Conservation (phyloP, 2,329 filamentous ascomycete genomes). For the Aureobasidium namibiae region DNA sequence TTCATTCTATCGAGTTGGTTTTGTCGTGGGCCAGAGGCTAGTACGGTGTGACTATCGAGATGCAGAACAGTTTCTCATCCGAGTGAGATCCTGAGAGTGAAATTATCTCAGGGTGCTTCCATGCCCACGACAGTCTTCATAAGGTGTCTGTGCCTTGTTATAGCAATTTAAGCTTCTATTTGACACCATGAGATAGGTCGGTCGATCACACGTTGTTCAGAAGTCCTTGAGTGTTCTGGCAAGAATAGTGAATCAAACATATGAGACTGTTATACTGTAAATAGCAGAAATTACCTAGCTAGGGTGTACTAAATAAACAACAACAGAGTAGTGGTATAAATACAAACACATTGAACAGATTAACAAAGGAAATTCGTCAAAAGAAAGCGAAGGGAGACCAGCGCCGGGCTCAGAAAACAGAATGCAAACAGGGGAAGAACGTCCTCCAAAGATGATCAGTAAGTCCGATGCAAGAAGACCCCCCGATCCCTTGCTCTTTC, state of each 20-base stretch:
- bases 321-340: conserved; percentile 9
- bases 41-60: too few relatives aligned
- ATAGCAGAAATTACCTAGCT: conserved; percentile 1
- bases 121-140: too few relatives aligned
- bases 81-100: too few relatives aligned
- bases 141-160: too few relatives aligned
- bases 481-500: conserved; percentile 12
- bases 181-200: too few relatives aligned
- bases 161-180: too few relatives aligned
- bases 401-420: not conserved
- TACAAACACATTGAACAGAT: conserved; percentile 1
- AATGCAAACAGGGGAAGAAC: not conserved
- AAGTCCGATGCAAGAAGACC: conserved; percentile 10
- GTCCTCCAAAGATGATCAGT: not conserved
- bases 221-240: too few relatives aligned
- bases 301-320: not conserved
- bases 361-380: conserved; percentile 13
- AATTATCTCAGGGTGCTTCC: too few relatives aligned
- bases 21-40: too few relatives aligned
- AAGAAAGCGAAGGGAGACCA: conserved; percentile 10
- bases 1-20: too few relatives aligned
- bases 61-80: too few relatives aligned
- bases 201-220: too few relatives aligned
- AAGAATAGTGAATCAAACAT: not conserved
- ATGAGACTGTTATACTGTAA: not conserved